Evolutionary conservation across 176 grass and related monocot species (phyloP).

Genomic region (Melocanna baccifera): DNA sequence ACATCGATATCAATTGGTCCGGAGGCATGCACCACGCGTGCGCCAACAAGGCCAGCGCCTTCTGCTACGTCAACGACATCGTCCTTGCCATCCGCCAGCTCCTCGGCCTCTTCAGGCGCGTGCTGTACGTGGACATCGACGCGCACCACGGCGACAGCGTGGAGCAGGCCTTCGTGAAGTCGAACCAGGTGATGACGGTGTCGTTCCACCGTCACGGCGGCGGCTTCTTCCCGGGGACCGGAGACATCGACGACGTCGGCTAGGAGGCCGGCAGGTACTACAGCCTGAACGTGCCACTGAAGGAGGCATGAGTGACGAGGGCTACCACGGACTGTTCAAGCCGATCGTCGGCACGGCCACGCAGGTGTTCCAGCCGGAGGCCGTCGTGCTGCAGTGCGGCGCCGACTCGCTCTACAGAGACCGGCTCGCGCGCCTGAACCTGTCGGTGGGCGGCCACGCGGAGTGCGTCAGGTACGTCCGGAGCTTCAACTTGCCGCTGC

Average conservation of each 20-base stretch:
- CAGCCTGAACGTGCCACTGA: slow-evolving; percentile 59
- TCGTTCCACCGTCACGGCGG: slow-evolving; percentile 84
- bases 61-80: slow-evolving; percentile 80
- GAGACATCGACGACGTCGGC: slow-evolving; percentile 30
- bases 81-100: slow-evolving; percentile 61
- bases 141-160: slow-evolving; percentile 87
- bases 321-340: background rate
- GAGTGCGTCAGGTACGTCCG: background rate
- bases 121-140: slow-evolving; percentile 86
- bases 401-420: slow-evolving; percentile 50
- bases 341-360: background rate
- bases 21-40: slow-evolving; percentile 67
- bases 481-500: slow-evolving; percentile 38
- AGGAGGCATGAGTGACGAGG: slow-evolving; percentile 53
- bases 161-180: slow-evolving; percentile 46
- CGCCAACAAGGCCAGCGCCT: slow-evolving; percentile 42
- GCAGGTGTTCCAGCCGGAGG: slow-evolving; percentile 12
- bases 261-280: slow-evolving; percentile 11
- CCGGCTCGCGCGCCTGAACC: slow-evolving; percentile 44
- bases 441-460: slow-evolving; percentile 60
- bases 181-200: slow-evolving; percentile 57
- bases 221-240: slow-evolving; percentile 58
- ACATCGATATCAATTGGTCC: slow-evolving; percentile 68
- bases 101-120: slow-evolving; percentile 41
- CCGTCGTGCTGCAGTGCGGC: slow-evolving; percentile 42